A percentile compares a stretch with the other conserved stretches of the same genome.
phyloP scores from a whole-genome alignment of 2,329 filamentous ascomycete species.

The Claviceps sp. region DNA sequence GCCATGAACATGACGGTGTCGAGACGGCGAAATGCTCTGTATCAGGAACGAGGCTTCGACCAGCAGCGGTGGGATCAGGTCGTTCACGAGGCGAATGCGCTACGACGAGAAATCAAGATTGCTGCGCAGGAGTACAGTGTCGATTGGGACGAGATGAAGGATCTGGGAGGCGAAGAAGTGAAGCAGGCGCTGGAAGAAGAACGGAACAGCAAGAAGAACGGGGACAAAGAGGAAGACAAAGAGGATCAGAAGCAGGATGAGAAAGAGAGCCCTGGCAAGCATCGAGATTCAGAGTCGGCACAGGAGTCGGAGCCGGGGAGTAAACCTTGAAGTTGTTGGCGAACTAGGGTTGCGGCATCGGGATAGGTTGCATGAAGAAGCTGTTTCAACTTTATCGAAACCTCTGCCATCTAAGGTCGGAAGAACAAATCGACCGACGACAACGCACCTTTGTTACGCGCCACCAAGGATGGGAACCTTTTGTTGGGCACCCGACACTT shows the following conservation, averaged over 20 bases:
- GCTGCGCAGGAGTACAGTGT: conserved; percentile 81
- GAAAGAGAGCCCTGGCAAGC: conserved; percentile 18
- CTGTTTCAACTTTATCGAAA: not conserved
- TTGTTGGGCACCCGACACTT: no score
- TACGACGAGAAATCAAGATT: conserved; percentile 66
- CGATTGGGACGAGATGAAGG: conserved; percentile 68
- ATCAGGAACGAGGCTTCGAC: conserved; percentile 64
- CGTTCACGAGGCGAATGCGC: conserved; percentile 64
- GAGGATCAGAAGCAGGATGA: conserved; percentile 25
- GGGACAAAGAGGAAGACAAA: conserved; percentile 25
- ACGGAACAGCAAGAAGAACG: conserved; percentile 23
- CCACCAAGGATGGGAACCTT: no score
- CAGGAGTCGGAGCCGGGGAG: conserved; percentile 4
- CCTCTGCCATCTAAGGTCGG: no score
- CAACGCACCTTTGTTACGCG: no score
- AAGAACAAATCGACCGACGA: no score
- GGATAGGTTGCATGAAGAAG: not conserved
- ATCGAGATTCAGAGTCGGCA: conserved; percentile 16
- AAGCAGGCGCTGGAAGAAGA: conserved; percentile 43
- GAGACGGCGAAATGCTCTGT: conserved; percentile 61
- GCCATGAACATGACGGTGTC: conserved; percentile 81
- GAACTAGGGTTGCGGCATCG: not conserved
- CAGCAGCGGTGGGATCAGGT: conserved; percentile 62
- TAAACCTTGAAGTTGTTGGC: not conserved
- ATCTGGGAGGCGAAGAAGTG: conserved; percentile 57